These are phyloP conservation scores for Xylariales sp. DNA, from an alignment of 2,329 filamentous ascomycete species.

Conservation along the genomic window DNA sequence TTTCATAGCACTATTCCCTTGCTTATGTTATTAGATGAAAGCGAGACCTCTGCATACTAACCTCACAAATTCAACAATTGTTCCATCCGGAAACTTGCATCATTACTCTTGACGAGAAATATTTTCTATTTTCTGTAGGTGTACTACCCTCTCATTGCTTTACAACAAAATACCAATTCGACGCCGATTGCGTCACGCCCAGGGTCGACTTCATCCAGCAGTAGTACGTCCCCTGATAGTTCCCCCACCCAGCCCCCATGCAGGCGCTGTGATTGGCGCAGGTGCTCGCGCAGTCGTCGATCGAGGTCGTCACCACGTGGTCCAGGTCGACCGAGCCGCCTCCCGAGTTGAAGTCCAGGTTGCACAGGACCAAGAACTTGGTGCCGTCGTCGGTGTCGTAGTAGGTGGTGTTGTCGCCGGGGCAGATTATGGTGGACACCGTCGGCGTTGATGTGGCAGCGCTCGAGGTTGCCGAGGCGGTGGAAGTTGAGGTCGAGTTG, in stretches of 20 bases:
- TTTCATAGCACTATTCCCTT: too few species aligned
- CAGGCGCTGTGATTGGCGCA: constrained; percentile 25
- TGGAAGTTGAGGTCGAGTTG: neutral
- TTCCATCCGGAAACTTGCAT: too few species aligned
- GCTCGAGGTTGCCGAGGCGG: neutral
- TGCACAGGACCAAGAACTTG: constrained; percentile 27
- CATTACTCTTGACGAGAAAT: too few species aligned
- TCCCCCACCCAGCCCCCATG: constrained; percentile 30
- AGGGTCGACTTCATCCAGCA: constrained; percentile 32
- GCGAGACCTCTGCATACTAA: too few species aligned
- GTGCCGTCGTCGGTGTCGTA: constrained; percentile 16
- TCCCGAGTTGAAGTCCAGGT: constrained; percentile 27
- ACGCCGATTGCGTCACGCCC: constrained; percentile 18
- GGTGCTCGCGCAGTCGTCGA: constrained; percentile 26
- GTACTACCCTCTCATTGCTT: constrained; percentile 13
- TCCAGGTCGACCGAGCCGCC: constrained; percentile 24
- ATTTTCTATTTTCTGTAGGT: too few species aligned
- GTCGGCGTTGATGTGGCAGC: constrained; percentile 7
- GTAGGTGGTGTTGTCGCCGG: constrained; percentile 27
- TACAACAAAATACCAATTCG: constrained; percentile 26
- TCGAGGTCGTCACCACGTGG: constrained; percentile 14
- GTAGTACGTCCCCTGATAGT: constrained; percentile 15
- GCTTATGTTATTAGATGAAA: too few species aligned
- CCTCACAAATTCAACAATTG: too few species aligned
- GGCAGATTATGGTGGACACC: constrained; percentile 18